Conservation (phyloP, 2,329 filamentous ascomycete genomes). For the Colletotrichum filicis region DNA sequence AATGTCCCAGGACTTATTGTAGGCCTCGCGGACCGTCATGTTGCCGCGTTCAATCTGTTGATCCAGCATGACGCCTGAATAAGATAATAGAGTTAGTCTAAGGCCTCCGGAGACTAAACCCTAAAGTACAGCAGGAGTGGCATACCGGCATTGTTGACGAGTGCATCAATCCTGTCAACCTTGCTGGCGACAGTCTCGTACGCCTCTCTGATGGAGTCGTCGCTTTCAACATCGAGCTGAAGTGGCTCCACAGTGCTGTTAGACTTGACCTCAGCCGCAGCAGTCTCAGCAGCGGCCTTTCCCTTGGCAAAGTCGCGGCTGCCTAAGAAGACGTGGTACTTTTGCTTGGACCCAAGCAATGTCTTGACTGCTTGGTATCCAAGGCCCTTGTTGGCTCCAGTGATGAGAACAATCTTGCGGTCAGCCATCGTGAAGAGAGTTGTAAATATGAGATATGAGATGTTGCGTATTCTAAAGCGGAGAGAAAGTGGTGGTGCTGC, state of each 20-base stretch:
- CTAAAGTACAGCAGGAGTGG: neutral
- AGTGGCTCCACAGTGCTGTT: constrained; percentile 14
- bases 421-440: neutral
- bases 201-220: constrained; percentile 36
- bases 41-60: constrained; percentile 22
- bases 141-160: constrained; percentile 46
- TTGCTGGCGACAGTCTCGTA: constrained; percentile 29
- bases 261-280: neutral
- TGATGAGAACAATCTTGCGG: constrained; percentile 25
- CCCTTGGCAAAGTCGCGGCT: constrained; percentile 39
- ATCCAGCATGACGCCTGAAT: constrained; percentile 12
- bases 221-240: constrained; percentile 37
- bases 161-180: constrained; percentile 35
- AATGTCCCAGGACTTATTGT: constrained; percentile 58
- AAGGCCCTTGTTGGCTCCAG: constrained; percentile 42
- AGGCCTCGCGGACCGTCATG: constrained; percentile 48
- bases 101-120: too few species aligned
- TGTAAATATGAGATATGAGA: neutral
- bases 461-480: neutral
- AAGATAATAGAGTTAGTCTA: neutral
- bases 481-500: too few species aligned
- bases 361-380: constrained; percentile 41
- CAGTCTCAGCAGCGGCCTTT: constrained; percentile 31
- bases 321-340: constrained; percentile 43
- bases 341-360: constrained; percentile 32